These are phyloP conservation scores for Fusarium beomiforme DNA, from an alignment of 2,329 filamentous ascomycete genomes.

Conservation along the genomic window DNA sequence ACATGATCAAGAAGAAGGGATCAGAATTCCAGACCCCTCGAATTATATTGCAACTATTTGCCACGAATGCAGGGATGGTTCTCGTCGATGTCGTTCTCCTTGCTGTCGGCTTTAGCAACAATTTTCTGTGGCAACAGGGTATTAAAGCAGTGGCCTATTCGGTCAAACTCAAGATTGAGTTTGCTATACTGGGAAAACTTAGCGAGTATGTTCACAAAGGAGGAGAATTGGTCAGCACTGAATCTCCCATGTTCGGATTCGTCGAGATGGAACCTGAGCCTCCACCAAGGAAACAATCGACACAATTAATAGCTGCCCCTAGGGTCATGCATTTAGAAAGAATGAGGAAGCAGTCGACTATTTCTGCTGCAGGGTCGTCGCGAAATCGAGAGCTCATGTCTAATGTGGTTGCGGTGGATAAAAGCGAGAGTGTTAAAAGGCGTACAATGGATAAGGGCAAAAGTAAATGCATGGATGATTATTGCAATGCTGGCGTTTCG, in stretches of 20 bases:
- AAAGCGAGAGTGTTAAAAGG: conserved; percentile 12
- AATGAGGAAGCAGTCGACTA: conserved; percentile 8
- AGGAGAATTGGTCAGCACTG: conserved; percentile 18
- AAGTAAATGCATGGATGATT: conserved; percentile 8
- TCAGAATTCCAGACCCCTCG: conserved; percentile 14
- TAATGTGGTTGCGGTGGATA: not conserved
- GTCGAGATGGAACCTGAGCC: conserved; percentile 29
- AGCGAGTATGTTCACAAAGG: conserved; percentile 47
- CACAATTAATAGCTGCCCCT: not conserved
- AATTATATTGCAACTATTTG: conserved; percentile 33
- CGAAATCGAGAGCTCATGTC: not conserved
- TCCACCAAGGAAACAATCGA: not conserved
- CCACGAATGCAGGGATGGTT: conserved; percentile 55
- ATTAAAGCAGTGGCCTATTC: conserved; percentile 50
- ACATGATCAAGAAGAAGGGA: conserved; percentile 17
- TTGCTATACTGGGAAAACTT: conserved; percentile 49
- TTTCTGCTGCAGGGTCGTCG: conserved; percentile 9
- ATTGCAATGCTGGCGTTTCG: not conserved
- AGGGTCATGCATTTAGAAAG: conserved; percentile 1
- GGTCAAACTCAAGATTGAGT: conserved; percentile 52
- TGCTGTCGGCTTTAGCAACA: conserved; percentile 44
- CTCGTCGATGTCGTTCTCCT: conserved; percentile 53
- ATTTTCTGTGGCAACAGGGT: conserved; percentile 47
- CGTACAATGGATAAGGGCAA: conserved; percentile 7
- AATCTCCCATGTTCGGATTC: conserved; percentile 27